These are phyloP conservation scores for Scytalidium lignicola DNA, from an alignment of 2,329 filamentous ascomycete genomes.

Conservation along the genomic window DNA sequence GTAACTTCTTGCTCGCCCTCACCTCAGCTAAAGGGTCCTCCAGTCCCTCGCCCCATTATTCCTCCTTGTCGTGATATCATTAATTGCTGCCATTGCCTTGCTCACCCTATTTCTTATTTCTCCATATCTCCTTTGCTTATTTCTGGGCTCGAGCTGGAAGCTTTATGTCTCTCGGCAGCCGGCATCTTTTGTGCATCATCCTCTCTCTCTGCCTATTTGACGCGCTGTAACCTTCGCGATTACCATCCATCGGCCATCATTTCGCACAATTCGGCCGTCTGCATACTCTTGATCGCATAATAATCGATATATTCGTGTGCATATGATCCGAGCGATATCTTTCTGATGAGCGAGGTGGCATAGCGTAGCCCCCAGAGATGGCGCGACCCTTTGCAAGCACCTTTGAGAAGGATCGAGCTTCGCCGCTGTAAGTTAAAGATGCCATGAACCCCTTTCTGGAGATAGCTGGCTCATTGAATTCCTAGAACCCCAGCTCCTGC, in stretches of 20 bases:
- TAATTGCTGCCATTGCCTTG: not conserved
- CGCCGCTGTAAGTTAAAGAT: conserved; percentile 19
- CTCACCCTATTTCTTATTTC: not conserved
- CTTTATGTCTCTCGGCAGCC: not conserved
- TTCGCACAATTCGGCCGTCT: not conserved
- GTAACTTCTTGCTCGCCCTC: not conserved
- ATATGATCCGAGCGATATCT: not conserved
- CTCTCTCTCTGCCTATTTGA: not conserved
- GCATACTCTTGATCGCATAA: not conserved
- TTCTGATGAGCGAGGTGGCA: not conserved
- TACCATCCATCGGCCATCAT: not conserved
- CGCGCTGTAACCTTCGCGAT: not conserved
- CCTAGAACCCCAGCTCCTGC: conserved; percentile 14
- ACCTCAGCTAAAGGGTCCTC: not conserved
- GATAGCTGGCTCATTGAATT: not conserved
- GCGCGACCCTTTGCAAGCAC: conserved; percentile 25
- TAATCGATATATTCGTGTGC: not conserved
- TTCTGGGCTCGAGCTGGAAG: not conserved
- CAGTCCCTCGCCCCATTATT: not conserved
- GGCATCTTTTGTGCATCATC: not conserved
- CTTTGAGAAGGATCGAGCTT: conserved; percentile 20
- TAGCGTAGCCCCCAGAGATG: conserved; percentile 14
- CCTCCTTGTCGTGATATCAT: not conserved
- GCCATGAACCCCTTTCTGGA: not conserved
- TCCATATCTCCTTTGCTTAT: not conserved